Evolutionary conservation across 495 filamentous ascomycete species (phyloP), one percentile per base, ranked within the genome.

Genomic region (Trichocladium antarcticum): DNA sequence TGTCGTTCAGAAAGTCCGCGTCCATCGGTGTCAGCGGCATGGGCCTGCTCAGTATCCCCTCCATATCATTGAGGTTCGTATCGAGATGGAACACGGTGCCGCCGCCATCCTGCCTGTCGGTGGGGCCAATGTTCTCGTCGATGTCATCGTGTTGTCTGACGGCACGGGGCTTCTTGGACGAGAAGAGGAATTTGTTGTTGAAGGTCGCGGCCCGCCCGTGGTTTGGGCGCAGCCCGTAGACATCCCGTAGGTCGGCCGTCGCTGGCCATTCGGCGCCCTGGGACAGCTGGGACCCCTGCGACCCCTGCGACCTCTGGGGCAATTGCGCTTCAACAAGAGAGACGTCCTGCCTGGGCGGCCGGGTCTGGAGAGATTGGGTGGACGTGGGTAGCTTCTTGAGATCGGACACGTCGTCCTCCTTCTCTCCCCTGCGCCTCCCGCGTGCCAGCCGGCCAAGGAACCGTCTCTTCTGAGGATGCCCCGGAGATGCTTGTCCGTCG

Each of bases 1-100:
- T 65, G 32, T 71, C 74, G 22, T 73, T 73, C 50, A 76, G 72
- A 22, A 79, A 75, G 44, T 65, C 69, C 29, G 71, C 69, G 32
- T 79, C 74, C 51, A 83, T 78, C 5, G 82, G 80, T 0, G 76
- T 82, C 54, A 81, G 62, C 5, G 74, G 76, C 20, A 70, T 73
- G n/a, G 77, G 79, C 50, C 75, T 69, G 37, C 75, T 77, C 35
- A 96, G 67, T 47, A 96, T 94, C 21, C 84, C 89, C 54, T 85
- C 79, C 83, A 96, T 84, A 51, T 90, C 73, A 9, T 72, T 71
- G 15, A 96, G 74, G 62, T 96, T 80, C 5, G 84, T 92, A 66
- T 96, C 89, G 11, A 96, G 80, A 47, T 75, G 72, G 61, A 77
- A 93, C 45, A 70, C 43, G 59, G 68, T 57, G 50, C 70, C 65